Conservation (phyloP, 139 green algal species). For the Gonium pectorale region DNA sequence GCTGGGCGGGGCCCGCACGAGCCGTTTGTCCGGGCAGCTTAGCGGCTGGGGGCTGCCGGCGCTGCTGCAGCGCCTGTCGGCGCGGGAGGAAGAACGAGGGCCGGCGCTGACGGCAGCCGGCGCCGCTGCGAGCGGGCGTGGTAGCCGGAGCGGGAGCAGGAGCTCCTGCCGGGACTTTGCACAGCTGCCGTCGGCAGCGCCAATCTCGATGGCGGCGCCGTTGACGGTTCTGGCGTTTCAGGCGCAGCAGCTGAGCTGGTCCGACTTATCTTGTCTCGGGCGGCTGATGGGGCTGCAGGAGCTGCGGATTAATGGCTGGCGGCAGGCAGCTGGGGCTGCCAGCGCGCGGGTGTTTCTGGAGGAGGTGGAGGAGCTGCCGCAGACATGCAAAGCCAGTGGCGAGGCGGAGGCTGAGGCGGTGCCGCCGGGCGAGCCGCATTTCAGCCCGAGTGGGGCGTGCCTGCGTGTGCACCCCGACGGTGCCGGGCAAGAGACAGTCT, state of each 20-base stretch:
- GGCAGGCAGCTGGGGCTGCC: background rate
- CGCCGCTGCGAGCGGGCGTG: background rate
- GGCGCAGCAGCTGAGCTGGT: background rate
- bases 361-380: background rate
- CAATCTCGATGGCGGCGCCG: background rate
- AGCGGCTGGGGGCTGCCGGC: background rate
- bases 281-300: background rate
- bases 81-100: background rate
- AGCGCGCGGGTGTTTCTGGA: background rate
- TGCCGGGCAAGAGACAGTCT: background rate
- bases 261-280: background rate
- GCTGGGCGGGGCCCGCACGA: background rate
- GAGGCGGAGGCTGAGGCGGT: background rate
- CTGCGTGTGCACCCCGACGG: too few species aligned
- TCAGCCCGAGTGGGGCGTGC: too few species aligned
- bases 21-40: background rate
- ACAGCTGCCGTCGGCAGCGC: background rate
- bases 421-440: background rate
- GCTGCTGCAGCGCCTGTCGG: background rate
- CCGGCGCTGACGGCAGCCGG: background rate
- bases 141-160: too few species aligned
- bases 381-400: too few species aligned
- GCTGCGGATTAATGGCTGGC: conserved; percentile 40
- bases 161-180: too few species aligned
- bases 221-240: conserved; percentile 5